Percentiles rank a stretch among this genome's conserved stretches.
Evolutionary conservation across 1,139 yeast species (phyloP).

Genomic region (Taiozyma onychis): DNA sequence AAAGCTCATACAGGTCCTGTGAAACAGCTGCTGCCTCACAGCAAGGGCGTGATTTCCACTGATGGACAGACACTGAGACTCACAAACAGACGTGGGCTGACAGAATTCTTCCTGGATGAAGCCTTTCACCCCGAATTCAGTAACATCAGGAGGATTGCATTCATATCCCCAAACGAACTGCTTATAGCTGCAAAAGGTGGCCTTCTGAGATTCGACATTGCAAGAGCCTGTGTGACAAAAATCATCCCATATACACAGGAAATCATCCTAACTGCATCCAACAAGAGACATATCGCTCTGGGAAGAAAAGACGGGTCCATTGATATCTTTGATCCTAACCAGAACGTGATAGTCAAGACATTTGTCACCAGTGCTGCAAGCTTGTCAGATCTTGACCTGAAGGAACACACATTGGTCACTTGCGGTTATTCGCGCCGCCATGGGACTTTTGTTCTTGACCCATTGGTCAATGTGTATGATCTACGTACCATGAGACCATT

Average conservation of each 20-base stretch:
- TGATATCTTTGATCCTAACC: constrained; percentile 70
- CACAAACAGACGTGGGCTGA: constrained; percentile 53
- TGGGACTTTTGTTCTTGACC: constrained; percentile 50
- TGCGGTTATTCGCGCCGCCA: constrained; percentile 73
- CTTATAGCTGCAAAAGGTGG: constrained; percentile 28
- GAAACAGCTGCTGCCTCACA: constrained; percentile 45
- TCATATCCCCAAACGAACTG: constrained; percentile 32
- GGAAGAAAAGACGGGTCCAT: constrained; percentile 67
- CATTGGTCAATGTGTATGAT: constrained; percentile 80
- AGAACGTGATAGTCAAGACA: constrained; percentile 49
- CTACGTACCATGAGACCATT: constrained; percentile 65
- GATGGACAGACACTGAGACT: constrained; percentile 48
- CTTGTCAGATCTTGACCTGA: constrained; percentile 71
- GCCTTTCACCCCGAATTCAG: constrained; percentile 23
- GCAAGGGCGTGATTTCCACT: constrained; percentile 54
- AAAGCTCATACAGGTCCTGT: constrained; percentile 42
- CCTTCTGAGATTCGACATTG: constrained; percentile 55
- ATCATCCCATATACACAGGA: constrained; percentile 36
- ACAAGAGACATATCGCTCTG: constrained; percentile 46
- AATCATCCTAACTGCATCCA: constrained; percentile 34
- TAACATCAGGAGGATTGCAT: constrained; percentile 29
- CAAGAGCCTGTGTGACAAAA: constrained; percentile 34
- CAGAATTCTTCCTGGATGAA: constrained; percentile 34
- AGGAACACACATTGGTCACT: constrained; percentile 72
- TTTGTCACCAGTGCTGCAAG: constrained; percentile 74